Evolutionary conservation across 176 grass and related monocot species (phyloP).

Genomic region (Eleusine indica): DNA sequence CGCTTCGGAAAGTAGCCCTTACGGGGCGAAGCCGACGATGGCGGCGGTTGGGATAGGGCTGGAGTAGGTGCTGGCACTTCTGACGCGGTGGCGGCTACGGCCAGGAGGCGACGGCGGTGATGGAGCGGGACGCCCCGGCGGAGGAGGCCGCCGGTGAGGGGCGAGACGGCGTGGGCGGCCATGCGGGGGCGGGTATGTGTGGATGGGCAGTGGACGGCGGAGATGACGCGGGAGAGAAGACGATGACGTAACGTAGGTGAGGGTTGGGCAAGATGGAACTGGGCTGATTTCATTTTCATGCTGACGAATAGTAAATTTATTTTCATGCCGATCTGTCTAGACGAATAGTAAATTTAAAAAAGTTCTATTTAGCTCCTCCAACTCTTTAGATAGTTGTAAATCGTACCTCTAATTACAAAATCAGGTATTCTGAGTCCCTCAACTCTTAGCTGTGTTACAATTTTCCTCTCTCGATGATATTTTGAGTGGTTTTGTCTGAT

Average conservation of each 20-base stretch:
- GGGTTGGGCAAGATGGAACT: not conserved
- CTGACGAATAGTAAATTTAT: not conserved
- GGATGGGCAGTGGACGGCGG: conserved; percentile 40
- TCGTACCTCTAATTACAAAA: too few species aligned
- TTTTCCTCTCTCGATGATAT: too few species aligned
- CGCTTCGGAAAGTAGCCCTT: conserved; percentile 80
- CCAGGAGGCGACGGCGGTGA: conserved; percentile 39
- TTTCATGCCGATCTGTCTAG: not conserved
- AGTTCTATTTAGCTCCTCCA: too few species aligned
- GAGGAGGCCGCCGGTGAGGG: conserved; percentile 37
- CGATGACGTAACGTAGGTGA: not conserved
- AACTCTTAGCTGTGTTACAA: too few species aligned
- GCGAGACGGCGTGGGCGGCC: conserved; percentile 40
- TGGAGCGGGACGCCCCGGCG: conserved; percentile 36
- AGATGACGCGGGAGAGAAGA: conserved; percentile 43
- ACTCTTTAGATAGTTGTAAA: too few species aligned
- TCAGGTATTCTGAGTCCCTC: too few species aligned
- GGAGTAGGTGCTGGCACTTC: conserved; percentile 39
- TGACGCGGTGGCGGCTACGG: conserved; percentile 39
- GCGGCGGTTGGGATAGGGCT: conserved; percentile 26
- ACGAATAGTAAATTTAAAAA: not conserved
- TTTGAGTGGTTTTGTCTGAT: too few species aligned
- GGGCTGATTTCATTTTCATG: not conserved
- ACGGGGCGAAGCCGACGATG: conserved; percentile 7
- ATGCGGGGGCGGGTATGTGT: conserved; percentile 4